phyloP scores from a whole-genome alignment of 495 filamentous ascomycete genomes.

The Parathielavia hyrcaniae region DNA sequence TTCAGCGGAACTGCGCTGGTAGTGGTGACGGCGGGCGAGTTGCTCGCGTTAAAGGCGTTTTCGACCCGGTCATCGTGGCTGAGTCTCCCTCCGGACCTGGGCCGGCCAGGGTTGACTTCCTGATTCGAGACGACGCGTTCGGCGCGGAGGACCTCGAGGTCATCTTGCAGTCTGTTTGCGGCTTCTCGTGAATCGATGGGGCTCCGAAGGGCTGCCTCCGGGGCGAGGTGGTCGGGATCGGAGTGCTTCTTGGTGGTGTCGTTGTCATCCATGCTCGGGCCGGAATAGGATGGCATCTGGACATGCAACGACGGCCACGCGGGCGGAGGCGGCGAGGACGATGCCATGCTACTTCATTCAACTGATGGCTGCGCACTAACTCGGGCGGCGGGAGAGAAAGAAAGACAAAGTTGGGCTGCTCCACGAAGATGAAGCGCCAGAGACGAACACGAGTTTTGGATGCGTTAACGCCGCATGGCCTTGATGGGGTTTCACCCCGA shows the following conservation, averaged over 20 bases:
- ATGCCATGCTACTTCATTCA: conserved; percentile 13
- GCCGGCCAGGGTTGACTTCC: conserved; percentile 33
- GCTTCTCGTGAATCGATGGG: conserved; percentile 48
- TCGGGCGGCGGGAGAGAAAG: background rate
- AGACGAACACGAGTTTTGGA: background rate
- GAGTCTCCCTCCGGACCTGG: conserved; percentile 34
- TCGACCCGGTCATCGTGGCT: conserved; percentile 49
- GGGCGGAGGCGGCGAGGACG: conserved; percentile 9
- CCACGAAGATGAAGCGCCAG: background rate
- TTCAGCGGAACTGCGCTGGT: conserved; percentile 59
- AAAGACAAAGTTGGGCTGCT: background rate
- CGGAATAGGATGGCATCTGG: conserved; percentile 26
- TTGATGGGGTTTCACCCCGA: background rate
- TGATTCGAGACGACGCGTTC: conserved; percentile 65
- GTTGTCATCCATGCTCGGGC: conserved; percentile 15
- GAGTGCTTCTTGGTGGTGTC: conserved; percentile 22
- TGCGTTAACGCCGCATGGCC: conserved; percentile 1
- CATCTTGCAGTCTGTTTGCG: conserved; percentile 70
- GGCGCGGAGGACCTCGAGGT: conserved; percentile 73
- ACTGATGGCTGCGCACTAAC: background rate
- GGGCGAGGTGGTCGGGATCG: conserved; percentile 20
- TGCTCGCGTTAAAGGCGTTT: conserved; percentile 75
- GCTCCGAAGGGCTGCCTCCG: conserved; percentile 16
- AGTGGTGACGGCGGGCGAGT: conserved; percentile 34
- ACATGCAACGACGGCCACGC: conserved; percentile 22